phyloP scores from a whole-genome alignment of 768 basidiomycete species.

The Cystofilobasidium macerans region DNA sequence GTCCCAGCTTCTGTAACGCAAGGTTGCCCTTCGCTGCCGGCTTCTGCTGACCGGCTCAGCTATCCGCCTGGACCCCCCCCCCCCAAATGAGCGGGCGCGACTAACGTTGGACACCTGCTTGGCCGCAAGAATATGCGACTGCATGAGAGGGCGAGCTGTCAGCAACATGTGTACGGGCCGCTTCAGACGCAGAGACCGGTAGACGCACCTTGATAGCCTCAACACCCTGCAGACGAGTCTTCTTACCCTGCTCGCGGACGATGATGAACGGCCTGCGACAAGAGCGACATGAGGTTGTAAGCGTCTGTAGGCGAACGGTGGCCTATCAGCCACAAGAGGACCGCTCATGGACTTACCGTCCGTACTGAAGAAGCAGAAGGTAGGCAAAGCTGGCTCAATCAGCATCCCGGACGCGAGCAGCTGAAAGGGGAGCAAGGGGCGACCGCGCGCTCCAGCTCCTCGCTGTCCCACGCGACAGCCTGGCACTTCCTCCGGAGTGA shows the following conservation, averaged over 20 bases:
- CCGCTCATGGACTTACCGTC: conserved; percentile 23
- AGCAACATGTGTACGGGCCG: background rate
- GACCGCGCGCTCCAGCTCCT: background rate
- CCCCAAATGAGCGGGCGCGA: background rate
- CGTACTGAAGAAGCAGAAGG: conserved; percentile 19
- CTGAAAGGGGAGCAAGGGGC: conserved; percentile 5
- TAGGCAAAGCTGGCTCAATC: background rate
- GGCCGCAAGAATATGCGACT: conserved; percentile 94
- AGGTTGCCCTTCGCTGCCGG: too few relatives aligned
- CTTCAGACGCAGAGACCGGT: background rate
- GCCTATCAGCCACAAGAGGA: conserved; percentile 49
- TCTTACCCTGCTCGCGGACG: conserved; percentile 81
- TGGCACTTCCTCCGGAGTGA: too few relatives aligned
- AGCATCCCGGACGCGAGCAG: background rate
- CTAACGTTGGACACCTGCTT: conserved; percentile 37
- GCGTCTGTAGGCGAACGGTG: too few relatives aligned
- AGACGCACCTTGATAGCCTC: conserved; percentile 81
- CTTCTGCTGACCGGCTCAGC: too few relatives aligned
- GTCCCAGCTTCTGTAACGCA: too few relatives aligned
- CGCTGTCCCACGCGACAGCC: background rate
- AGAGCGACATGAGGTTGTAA: background rate
- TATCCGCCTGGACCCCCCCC: too few relatives aligned
- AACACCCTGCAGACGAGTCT: conserved; percentile 79
- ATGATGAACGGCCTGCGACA: conserved; percentile 78
- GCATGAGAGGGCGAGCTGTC: conserved; percentile 17